Base-by-base conservation (phyloP, 1,139 yeast species). In the Debaryomycetaceae sp. region DNA sequence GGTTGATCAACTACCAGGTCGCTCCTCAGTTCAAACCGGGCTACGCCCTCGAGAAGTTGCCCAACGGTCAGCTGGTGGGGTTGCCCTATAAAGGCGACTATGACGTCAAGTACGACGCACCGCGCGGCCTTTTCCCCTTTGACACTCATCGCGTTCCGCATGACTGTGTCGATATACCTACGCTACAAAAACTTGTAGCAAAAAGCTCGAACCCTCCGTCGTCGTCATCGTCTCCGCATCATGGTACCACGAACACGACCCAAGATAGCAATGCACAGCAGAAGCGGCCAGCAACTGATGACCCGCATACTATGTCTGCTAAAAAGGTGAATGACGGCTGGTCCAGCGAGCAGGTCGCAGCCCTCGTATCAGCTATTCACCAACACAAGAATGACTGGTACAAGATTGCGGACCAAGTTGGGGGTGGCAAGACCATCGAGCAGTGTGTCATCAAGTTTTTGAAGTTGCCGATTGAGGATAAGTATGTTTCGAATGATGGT, bases 51-150 rank as follows among this genome's bases (percentile, higher is more conserved):
- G 85, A 77, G 39, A 82, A 82, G 29, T 40, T 60, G 29, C 64
- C 67, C 14, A 61, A 62, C 40, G 70, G 69, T 2, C 52, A 50
- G 23, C 59, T 53, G 44, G 67, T 60, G 19, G 68, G 68, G 4
- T 55, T 64, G 32, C 87, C 86, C 8, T 73, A 62, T 39, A 73
- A 87, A 7, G 80, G 81, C 15, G 83, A 77, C 37, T 77, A 68
- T 44, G 67, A 71, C 25, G 74, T 77, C 2, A 73, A 68, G 34
- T 77, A 77, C 43, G 98, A 92, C 53, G 83, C 95, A 0, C 98
- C 98, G 27, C 68, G 95, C 39, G 97, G 97, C 0, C 59, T 87
- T 40, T 87, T 86, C 49, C 98, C 98, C 15, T 90, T 87, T 54
- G 92, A 86, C 47, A 77, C 86, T 14, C 77, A 72, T 47, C 76